Percentiles rank a stretch among this genome's conserved stretches.
Evolutionary conservation across 2,329 filamentous ascomycete species (phyloP).

Genomic region (Arthrobotrys sphaeroides): DNA sequence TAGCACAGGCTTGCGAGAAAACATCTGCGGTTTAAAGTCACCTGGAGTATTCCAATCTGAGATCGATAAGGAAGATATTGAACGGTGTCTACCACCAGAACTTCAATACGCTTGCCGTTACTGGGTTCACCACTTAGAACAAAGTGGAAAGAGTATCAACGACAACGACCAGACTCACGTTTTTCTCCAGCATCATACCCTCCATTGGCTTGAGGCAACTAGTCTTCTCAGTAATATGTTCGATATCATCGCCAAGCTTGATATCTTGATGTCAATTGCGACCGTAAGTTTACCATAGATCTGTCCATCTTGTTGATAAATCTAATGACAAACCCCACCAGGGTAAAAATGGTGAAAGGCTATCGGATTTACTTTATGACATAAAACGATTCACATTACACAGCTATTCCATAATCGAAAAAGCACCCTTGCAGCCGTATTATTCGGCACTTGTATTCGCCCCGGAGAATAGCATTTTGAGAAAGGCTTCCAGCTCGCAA

Average conservation of each 20-base stretch:
- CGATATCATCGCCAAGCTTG: conserved; percentile 49
- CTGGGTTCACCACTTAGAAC: conserved; percentile 57
- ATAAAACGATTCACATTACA: not conserved
- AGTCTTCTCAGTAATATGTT: conserved; percentile 58
- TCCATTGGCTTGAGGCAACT: conserved; percentile 61
- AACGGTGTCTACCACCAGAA: conserved; percentile 59
- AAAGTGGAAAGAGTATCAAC: conserved; percentile 58
- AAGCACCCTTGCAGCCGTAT: not conserved
- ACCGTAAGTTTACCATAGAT: not conserved
- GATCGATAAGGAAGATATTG: conserved; percentile 51
- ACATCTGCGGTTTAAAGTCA: conserved; percentile 57
- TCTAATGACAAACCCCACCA: not conserved
- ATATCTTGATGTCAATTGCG: not conserved
- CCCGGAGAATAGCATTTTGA: not conserved
- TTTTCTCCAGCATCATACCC: conserved; percentile 60
- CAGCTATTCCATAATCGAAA: not conserved
- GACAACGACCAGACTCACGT: conserved; percentile 57
- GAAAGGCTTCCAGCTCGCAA: not conserved
- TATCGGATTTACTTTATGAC: not conserved
- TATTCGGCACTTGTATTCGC: not conserved
- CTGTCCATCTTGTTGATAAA: not conserved
- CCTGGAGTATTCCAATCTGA: conserved; percentile 47
- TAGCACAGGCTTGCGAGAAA: conserved; percentile 51
- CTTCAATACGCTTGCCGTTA: conserved; percentile 61
- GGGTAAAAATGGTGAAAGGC: not conserved